Conservation (phyloP, 352 stramenopile genomes). For the Phytophthora boehmeriae region DNA sequence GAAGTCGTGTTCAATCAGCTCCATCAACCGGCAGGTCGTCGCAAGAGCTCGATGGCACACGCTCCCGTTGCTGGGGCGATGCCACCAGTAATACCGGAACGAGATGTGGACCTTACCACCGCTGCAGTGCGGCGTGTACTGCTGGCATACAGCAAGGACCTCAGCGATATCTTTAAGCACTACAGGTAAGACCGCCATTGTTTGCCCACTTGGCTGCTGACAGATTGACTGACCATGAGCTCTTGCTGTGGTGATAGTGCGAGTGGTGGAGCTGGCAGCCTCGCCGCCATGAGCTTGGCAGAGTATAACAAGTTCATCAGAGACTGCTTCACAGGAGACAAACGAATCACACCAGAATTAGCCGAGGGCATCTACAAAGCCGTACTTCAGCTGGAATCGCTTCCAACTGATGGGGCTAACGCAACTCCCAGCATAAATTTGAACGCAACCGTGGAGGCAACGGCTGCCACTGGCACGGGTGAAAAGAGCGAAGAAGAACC, state of each 20-base stretch:
- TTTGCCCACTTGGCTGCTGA: neutral
- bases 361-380: conserved; percentile 56
- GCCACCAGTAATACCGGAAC: conserved; percentile 54
- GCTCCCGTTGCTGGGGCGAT: conserved; percentile 17
- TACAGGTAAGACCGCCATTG: conserved; percentile 51
- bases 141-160: conserved; percentile 70
- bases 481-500: conserved; percentile 17
- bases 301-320: conserved; percentile 84
- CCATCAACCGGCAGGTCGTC: conserved; percentile 18
- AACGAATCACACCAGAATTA: conserved; percentile 40
- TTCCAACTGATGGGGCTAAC: neutral
- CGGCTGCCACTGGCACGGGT: neutral
- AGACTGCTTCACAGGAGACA: conserved; percentile 61
- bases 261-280: conserved; percentile 63
- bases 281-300: conserved; percentile 69
- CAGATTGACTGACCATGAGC: neutral
- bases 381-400: conserved; percentile 21
- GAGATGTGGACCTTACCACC: conserved; percentile 56
- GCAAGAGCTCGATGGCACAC: conserved; percentile 22
- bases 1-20: conserved; percentile 32
- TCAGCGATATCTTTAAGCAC: conserved; percentile 86
- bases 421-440: neutral
- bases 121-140: conserved; percentile 62
- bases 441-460: neutral
- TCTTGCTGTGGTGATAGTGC: conserved; percentile 35